Evolutionary conservation across 2,329 filamentous ascomycete species (phyloP).

Genomic region (Pseudogymnoascus sp.): DNA sequence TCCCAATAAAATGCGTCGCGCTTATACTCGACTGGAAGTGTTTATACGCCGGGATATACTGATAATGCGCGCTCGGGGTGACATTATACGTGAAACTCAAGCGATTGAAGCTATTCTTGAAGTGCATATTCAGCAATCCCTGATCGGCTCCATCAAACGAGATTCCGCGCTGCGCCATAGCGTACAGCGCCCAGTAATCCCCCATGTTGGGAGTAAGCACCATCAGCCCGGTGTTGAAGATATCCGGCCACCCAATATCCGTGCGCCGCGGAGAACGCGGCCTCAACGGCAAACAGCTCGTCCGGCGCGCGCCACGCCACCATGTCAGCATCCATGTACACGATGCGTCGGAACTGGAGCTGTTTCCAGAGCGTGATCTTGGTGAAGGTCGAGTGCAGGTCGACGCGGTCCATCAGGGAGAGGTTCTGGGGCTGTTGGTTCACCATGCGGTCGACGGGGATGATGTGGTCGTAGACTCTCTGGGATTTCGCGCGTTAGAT

Average conservation of each 20-base stretch:
- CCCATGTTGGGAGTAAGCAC: constrained; percentile 78
- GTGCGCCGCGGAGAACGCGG: constrained; percentile 67
- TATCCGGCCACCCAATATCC: constrained; percentile 95
- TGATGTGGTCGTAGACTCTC: constrained; percentile 81
- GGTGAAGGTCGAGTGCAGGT: constrained; percentile 88
- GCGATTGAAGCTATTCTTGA: constrained; percentile 74
- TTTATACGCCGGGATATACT: constrained; percentile 90
- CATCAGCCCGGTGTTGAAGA: constrained; percentile 98
- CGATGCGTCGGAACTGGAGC: constrained; percentile 81
- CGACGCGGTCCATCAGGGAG: constrained; percentile 82
- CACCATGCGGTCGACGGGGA: constrained; percentile 73
- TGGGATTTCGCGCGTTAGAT: constrained; percentile 32
- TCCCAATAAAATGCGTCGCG: constrained; percentile 90
- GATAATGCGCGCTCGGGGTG: constrained; percentile 92
- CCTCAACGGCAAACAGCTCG: constrained; percentile 69
- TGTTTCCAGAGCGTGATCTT: constrained; percentile 94
- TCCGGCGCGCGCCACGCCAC: constrained; percentile 87
- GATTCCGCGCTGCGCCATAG: constrained; percentile 77
- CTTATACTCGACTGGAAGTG: constrained; percentile 88
- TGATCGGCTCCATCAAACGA: constrained; percentile 98
- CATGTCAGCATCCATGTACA: constrained; percentile 91
- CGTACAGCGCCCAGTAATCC: constrained; percentile 78
- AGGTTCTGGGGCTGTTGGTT: constrained; percentile 77
- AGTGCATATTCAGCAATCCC: constrained; percentile 91
- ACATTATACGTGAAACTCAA: constrained; percentile 96